Conservation (phyloP, 371 early-diverging fungal species). For the Mortierella sp. region DNA sequence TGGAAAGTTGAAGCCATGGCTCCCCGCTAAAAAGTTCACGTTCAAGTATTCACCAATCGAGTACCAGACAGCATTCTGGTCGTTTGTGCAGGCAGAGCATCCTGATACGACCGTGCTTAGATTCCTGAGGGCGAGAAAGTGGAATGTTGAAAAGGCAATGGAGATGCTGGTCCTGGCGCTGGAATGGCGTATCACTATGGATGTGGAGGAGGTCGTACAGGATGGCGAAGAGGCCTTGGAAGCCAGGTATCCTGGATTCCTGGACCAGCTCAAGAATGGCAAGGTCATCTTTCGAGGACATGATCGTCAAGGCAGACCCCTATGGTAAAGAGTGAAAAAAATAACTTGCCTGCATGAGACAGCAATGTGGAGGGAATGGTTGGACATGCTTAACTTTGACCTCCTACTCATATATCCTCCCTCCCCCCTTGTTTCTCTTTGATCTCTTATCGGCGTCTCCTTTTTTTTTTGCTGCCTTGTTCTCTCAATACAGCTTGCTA, state of each 20-base stretch:
- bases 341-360: no score
- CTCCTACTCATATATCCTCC: conserved; percentile 18
- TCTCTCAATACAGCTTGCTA: conserved; percentile 58
- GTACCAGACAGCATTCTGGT: conserved; percentile 64
- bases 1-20: conserved; percentile 45
- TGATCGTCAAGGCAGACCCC: conserved; percentile 65
- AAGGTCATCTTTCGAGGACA: conserved; percentile 70
- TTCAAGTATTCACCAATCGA: conserved; percentile 49
- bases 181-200: conserved; percentile 71
- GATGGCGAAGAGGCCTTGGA: conserved; percentile 71
- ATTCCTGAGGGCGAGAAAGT: conserved; percentile 80
- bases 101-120: conserved; percentile 74
- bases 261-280: conserved; percentile 64
- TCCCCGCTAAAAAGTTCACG: conserved; percentile 51
- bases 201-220: conserved; percentile 65
- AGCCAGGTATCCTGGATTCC: conserved; percentile 59
- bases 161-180: conserved; percentile 70
- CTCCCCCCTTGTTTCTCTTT: not conserved
- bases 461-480: not conserved
- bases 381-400: not conserved
- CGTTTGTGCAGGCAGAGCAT: conserved; percentile 69
- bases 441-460: not conserved
- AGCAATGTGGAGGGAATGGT: conserved; percentile 5
- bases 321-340: conserved; percentile 60
- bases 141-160: conserved; percentile 75